Conservation (phyloP, 148 eudicot genomes). For the Persicaria maculosa region DNA sequence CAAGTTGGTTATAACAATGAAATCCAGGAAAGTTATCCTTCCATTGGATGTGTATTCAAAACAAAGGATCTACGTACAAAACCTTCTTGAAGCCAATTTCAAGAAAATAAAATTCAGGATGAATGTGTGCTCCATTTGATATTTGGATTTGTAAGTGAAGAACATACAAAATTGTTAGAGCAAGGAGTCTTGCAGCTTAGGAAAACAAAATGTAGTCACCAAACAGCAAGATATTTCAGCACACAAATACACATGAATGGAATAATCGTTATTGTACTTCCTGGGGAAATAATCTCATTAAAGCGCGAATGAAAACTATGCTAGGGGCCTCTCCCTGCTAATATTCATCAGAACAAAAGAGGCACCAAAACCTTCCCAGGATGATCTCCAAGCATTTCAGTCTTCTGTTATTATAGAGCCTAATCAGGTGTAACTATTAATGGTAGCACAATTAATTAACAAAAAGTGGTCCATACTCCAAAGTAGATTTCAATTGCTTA, state of each 20-base stretch:
- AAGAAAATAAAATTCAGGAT: not conserved
- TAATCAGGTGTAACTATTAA: not conserved
- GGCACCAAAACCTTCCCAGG: not conserved
- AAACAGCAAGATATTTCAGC: not conserved
- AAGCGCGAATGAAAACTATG: not conserved
- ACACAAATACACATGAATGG: not conserved
- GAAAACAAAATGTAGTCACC: not conserved
- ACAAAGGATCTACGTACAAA: not conserved
- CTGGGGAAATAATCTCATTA: not conserved
- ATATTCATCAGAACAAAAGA: not conserved
- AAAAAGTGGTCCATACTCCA: not conserved
- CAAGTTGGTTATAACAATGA: not conserved
- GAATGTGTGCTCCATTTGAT: not conserved
- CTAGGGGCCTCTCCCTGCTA: not conserved
- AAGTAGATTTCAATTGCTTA: not conserved
- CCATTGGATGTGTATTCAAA: not conserved
- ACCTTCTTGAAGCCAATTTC: not conserved
- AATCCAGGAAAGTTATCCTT: not conserved
- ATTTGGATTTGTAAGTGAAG: not conserved
- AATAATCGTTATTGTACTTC: not conserved
- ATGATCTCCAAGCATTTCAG: conserved; percentile 2
- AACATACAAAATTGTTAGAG: not conserved
- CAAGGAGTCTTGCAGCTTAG: not conserved
- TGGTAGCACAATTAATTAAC: not conserved
- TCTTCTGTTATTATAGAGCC: not conserved